Percentiles rank a stretch among this genome's conserved stretches.
phyloP scores from a whole-genome alignment of 768 basidiomycete genomes.

The Mycena olivaceomarginata region DNA sequence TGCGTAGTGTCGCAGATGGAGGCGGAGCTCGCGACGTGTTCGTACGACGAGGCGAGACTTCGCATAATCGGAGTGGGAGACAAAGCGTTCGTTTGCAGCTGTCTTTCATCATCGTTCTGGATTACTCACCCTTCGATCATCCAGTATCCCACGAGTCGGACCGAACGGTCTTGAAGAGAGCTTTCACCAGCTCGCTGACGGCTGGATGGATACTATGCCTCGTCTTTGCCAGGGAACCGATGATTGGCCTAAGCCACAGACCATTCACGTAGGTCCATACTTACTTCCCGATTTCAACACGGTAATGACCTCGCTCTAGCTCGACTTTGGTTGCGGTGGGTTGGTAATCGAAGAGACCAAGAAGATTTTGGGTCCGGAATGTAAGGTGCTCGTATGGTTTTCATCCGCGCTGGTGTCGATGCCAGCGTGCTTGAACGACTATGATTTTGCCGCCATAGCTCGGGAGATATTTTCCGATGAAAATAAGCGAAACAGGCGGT shows the following conservation, averaged over 20 bases:
- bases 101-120: too few species aligned
- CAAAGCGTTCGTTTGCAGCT: neutral
- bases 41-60: constrained; percentile 18
- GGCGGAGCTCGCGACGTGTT: neutral
- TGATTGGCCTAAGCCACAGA: constrained; percentile 20
- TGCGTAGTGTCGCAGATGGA: constrained; percentile 16
- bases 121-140: neutral
- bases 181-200: neutral
- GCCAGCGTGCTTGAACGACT: constrained; percentile 13
- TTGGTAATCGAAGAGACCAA: constrained; percentile 22
- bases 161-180: neutral
- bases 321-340: constrained; percentile 29
- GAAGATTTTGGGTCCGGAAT: constrained; percentile 14
- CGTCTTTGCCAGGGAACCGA: neutral
- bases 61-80: constrained; percentile 28
- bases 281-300: too few species aligned
- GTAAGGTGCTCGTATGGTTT: constrained; percentile 31
- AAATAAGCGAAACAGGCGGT: constrained; percentile 9
- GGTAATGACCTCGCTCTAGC: neutral
- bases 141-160: neutral
- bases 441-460: constrained; percentile 21
- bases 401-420: neutral
- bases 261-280: constrained; percentile 22
- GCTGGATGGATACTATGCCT: constrained; percentile 19
- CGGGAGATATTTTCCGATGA: constrained; percentile 30